Evolutionary conservation across 805 yeast species (phyloP), one percentile per base, ranked within the genome.

Genomic region (Nakazawaea wickerhamii): DNA sequence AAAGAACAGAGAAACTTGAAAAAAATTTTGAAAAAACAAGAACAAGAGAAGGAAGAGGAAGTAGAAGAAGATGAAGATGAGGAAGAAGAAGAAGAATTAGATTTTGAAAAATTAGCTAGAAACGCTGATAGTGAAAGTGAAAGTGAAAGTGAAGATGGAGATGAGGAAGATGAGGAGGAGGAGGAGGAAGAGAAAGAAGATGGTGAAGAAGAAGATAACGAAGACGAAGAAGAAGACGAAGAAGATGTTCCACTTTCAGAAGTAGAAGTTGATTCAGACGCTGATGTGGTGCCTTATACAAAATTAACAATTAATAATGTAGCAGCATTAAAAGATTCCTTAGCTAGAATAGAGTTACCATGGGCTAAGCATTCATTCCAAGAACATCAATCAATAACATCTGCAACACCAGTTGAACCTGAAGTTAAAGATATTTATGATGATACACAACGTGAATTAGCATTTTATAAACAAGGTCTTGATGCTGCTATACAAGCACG

Each of bases 401-500:
- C 90, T 33, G 66, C 69, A 11, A 75, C 67, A 14, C 73, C 75
- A 38, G 74, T 84, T 36, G 91, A 77, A 57, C 60, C 75, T 17
- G 77, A 77, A 43, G 82, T 85, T 55, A 84, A 77, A 57, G 97
- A 91, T 60, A 84, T 91, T 47, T 86, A 90, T 55, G 97, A 93
- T 58, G 99, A 93, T 55, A 85, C 96, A 33, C 91, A 89, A 64
- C 79, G 99, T 61, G 99, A 93, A 67, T 68, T 93, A 50, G 95
- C 95, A 20, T 91, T 93, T 55, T 93, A 90, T 65, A 89, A 87
- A 60, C 99, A 93, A 68, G 95, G 95, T 5, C 74, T 93, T 44
- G 83, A 77, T 40, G 95, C 97, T 4, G 93, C 85, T 22, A 65
- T 73, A 40, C 77, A 73, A 52, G 96, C 85, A 20, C 81, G 91